These are phyloP conservation scores for Fusarium temperatum DNA, from an alignment of 2,329 filamentous ascomycete genomes.

Conservation along the genomic window DNA sequence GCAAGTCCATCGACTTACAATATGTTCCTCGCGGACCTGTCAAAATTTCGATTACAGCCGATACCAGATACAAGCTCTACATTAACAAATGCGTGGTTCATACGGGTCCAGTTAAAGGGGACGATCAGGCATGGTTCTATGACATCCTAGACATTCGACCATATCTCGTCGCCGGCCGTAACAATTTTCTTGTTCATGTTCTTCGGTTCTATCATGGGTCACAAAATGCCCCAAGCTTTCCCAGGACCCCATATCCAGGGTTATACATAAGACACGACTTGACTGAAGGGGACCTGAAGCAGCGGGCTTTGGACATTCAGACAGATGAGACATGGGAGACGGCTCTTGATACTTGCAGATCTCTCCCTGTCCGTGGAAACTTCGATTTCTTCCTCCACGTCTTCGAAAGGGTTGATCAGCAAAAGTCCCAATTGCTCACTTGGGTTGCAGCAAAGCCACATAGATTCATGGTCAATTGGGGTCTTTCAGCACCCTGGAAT, in stretches of 20 bases:
- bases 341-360: not conserved
- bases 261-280: not conserved
- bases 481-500: not conserved
- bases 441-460: not conserved
- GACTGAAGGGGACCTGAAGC: not conserved
- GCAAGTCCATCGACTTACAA: not conserved
- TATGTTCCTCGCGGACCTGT: not conserved
- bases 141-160: not conserved
- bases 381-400: not conserved
- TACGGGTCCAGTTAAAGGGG: not conserved
- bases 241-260: not conserved
- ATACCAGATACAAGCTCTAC: not conserved
- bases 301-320: not conserved
- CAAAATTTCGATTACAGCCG: not conserved
- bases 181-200: not conserved
- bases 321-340: not conserved
- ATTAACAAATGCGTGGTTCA: not conserved
- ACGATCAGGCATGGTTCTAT: not conserved
- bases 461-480: not conserved
- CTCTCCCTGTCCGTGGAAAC: not conserved
- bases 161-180: not conserved
- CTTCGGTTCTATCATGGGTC: not conserved
- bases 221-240: not conserved
- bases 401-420: not conserved
- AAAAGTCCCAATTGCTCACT: not conserved